These are phyloP conservation scores for Arthrinium puccinioides DNA, from an alignment of 2,329 filamentous ascomycete species.

Conservation along the genomic window DNA sequence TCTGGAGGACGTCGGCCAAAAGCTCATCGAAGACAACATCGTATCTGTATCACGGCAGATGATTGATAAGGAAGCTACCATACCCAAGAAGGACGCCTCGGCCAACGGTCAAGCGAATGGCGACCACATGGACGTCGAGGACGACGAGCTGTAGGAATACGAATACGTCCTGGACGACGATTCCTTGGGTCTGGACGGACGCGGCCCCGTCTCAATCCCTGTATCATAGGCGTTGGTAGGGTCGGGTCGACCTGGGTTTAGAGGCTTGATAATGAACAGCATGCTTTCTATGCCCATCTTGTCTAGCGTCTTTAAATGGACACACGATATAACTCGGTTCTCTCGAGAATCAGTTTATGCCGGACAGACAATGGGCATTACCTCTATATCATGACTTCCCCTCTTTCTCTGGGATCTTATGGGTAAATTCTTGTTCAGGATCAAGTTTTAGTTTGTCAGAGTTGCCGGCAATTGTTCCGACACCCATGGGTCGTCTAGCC, in stretches of 20 bases:
- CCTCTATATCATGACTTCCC: too few relatives aligned
- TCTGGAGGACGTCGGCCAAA: slow-evolving; percentile 90
- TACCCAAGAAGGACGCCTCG: slow-evolving; percentile 61
- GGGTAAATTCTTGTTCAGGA: too few relatives aligned
- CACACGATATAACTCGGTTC: too few relatives aligned
- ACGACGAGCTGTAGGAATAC: slow-evolving; percentile 36
- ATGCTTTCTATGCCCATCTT: slow-evolving; percentile 13
- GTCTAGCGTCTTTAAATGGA: too few relatives aligned
- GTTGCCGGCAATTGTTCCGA: too few relatives aligned
- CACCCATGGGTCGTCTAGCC: too few relatives aligned
- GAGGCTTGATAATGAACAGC: slow-evolving; percentile 19
- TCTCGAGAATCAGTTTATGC: neutral
- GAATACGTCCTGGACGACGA: too few relatives aligned
- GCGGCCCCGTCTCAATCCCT: slow-evolving; percentile 9
- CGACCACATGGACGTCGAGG: slow-evolving; percentile 65
- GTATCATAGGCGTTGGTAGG: slow-evolving; percentile 24
- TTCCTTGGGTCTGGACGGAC: too few relatives aligned
- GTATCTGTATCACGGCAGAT: slow-evolving; percentile 97
- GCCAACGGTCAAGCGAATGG: slow-evolving; percentile 45
- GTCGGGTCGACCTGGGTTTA: slow-evolving; percentile 17
- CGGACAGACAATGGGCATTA: neutral
- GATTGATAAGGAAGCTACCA: slow-evolving; percentile 98
- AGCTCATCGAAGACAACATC: slow-evolving; percentile 98
- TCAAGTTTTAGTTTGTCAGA: too few relatives aligned
- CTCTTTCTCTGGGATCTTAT: too few relatives aligned